These are phyloP conservation scores for Castanea sativa DNA, from an alignment of 306 rosid species.

Conservation along the genomic window DNA sequence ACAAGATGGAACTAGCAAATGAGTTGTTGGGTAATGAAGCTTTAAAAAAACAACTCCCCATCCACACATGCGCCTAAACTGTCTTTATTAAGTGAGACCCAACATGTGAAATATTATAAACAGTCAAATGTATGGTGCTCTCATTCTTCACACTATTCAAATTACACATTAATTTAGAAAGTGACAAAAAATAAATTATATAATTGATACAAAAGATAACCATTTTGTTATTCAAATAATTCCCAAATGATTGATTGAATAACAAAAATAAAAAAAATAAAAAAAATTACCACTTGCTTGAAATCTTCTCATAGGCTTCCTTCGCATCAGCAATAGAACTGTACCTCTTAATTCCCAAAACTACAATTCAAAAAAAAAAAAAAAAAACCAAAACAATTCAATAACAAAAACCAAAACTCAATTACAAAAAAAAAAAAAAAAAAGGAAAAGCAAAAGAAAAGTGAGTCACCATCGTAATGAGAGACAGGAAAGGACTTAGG, in stretches of 20 bases:
- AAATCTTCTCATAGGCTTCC: conserved; percentile 55
- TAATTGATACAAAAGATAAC: too few relatives aligned
- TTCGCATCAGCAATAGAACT: conserved; percentile 60
- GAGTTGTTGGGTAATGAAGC: neutral
- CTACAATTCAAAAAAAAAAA: conserved; percentile 27
- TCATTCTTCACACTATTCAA: too few relatives aligned
- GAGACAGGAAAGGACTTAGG: conserved; percentile 85
- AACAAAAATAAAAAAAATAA: neutral
- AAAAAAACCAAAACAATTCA: neutral
- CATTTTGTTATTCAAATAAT: too few relatives aligned
- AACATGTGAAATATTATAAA: too few relatives aligned
- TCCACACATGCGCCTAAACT: too few relatives aligned
- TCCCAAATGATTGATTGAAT: neutral
- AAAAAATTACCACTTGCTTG: conserved; percentile 51
- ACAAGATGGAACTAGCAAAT: neutral
- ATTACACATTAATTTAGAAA: too few relatives aligned
- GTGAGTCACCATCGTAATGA: conserved; percentile 64
- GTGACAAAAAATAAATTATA: too few relatives aligned
- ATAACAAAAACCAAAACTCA: conserved; percentile 41
- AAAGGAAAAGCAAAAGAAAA: neutral
- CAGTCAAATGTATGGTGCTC: too few relatives aligned
- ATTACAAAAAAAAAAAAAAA: neutral
- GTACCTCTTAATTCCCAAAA: conserved; percentile 48
- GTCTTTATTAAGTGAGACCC: too few relatives aligned
- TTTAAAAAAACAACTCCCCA: neutral